Base-by-base conservation (phyloP, 768 basidiomycete genomes). In the Trametes maxima region DNA sequence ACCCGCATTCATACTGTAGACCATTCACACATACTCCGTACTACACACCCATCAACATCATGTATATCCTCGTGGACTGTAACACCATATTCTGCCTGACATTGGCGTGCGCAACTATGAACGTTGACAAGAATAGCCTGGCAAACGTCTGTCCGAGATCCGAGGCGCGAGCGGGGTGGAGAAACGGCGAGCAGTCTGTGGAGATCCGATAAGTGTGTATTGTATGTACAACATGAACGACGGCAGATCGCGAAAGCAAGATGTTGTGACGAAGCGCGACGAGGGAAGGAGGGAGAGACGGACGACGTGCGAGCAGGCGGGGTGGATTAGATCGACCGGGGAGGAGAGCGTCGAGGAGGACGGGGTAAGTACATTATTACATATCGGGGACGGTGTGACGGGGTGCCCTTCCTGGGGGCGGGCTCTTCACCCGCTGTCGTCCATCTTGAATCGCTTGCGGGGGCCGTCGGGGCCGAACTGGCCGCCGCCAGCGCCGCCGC, bases 401-500 rank as follows among this genome's bases (percentile, higher is more conserved):
- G 11, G 39, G 22, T 21, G 39, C 33, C 35, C 47, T 48, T 43
- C 48, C 25, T 16, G 52, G 35, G n/a, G 24, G 12, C 14, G 42
- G 14, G 25, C 16, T 35, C 59, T 56, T 60, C 63, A 80, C 48
- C 75, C 75, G 65, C 78, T 79, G 46, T 84, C 84, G 57, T 86
- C 85, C 52, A 75, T 72, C 59, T 85, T 79, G 70, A 79, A 84
- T 35, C 85, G 75, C 66, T 86, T 86, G 68, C 81, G 75, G 25
- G 80, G 79, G 49, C 82, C 82, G 65, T 82, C 78, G 33, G 78
- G 79, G 42, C 71, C 76, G 62, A 73, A 76, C 60, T 75, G 74
- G 21, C 78, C 79, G 14, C 76, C 77, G 42, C 70, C 73, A 14
- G 77, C 74, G 11, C 68, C 77, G 28, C 56, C 62, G 53, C 53